phyloP scores from a whole-genome alignment of 2,329 filamentous ascomycete species.

The Stachybotrys chlorohalonatus region DNA sequence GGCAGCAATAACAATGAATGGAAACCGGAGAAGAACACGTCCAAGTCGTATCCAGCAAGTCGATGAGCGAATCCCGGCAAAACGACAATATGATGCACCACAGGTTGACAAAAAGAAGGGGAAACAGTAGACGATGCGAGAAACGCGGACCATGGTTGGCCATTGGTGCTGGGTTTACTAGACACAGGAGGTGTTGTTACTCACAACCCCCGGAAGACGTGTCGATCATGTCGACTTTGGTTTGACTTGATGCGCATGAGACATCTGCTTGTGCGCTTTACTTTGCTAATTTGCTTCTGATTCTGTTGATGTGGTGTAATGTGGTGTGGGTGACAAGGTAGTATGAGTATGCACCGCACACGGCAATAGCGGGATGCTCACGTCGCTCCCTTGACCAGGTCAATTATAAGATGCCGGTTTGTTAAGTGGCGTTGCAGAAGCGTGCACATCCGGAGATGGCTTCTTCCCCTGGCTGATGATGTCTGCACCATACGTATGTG shows the following conservation, averaged over 20 bases:
- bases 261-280: background rate
- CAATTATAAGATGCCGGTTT: background rate
- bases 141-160: background rate
- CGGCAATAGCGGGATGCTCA: background rate
- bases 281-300: background rate
- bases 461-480: background rate
- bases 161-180: background rate
- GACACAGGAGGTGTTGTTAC: background rate
- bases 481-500: background rate
- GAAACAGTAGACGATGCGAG: background rate
- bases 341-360: background rate
- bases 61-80: no score
- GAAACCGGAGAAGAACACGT: no score
- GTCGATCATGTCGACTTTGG: background rate
- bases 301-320: background rate
- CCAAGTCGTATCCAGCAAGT: no score
- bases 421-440: background rate
- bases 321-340: background rate
- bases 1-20: background rate
- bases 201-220: background rate
- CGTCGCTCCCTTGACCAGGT: background rate
- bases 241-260: background rate
- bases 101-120: no score
- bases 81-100: no score
- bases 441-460: background rate